A percentile compares a stretch with the other conserved stretches of the same genome.
phyloP scores from a whole-genome alignment of 1,284 basidiomycete species.

The Moesziomyces sp. region DNA sequence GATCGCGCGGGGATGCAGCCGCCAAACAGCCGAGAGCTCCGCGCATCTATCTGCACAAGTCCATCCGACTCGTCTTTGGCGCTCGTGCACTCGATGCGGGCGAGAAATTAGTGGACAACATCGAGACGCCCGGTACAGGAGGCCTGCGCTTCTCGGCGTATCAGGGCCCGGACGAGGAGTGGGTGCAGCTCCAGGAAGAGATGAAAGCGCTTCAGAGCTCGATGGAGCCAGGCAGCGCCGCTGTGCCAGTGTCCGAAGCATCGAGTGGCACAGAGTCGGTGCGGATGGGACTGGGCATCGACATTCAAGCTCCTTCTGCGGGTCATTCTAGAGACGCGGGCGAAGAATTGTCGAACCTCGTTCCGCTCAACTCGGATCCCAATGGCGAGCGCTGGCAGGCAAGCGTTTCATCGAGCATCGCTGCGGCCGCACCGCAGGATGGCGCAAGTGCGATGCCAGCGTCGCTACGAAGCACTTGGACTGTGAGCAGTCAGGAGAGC shows the following conservation, averaged over 20 bases:
- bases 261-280: neutral
- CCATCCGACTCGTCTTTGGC: slow-evolving; percentile 58
- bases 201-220: slow-evolving; percentile 12
- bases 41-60: slow-evolving; percentile 55
- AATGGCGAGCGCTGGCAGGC: slow-evolving; percentile 54
- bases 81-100: slow-evolving; percentile 51
- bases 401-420: slow-evolving; percentile 3
- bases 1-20: slow-evolving; percentile 2
- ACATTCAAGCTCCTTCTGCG: slow-evolving; percentile 6
- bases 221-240: neutral
- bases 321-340: neutral
- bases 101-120: slow-evolving; percentile 44
- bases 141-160: slow-evolving; percentile 44
- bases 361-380: slow-evolving; percentile 53
- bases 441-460: neutral
- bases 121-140: slow-evolving; percentile 49
- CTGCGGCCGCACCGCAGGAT: neutral
- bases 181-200: slow-evolving; percentile 31
- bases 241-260: neutral
- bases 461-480: slow-evolving; percentile 10
- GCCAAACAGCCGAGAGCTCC: slow-evolving; percentile 13
- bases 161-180: slow-evolving; percentile 53
- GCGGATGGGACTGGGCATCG: slow-evolving; percentile 20
- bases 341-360: neutral
- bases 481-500: slow-evolving; percentile 23